Conservation (phyloP, 2,329 filamentous ascomycete genomes). For the Trichoderma cornu-damae region DNA sequence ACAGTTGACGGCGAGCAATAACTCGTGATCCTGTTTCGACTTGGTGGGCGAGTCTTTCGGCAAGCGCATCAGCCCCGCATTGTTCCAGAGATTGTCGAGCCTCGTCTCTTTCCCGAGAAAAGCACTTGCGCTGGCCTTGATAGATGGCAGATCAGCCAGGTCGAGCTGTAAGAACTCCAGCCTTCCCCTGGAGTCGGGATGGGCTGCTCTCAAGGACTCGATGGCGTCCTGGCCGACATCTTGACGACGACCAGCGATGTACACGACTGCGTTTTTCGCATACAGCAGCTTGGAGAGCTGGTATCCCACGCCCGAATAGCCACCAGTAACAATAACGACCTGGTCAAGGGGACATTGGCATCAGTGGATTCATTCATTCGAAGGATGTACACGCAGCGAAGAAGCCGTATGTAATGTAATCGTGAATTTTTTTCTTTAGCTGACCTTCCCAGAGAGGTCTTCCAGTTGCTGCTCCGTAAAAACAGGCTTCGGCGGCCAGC, state of each 20-base stretch:
- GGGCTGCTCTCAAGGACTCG: constrained; percentile 34
- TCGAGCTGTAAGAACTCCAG: constrained; percentile 45
- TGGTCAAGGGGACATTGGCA: constrained; percentile 12
- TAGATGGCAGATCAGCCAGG: constrained; percentile 35
- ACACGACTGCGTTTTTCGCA: constrained; percentile 49
- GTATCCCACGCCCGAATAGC: constrained; percentile 43
- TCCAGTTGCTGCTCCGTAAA: constrained; percentile 60
- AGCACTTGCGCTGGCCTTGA: constrained; percentile 30
- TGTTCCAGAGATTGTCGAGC: constrained; percentile 42
- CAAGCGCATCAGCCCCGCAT: constrained; percentile 41
- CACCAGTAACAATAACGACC: constrained; percentile 48
- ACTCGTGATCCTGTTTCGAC: constrained; percentile 25
- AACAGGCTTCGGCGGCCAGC: constrained; percentile 23
- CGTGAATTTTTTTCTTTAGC: too few relatives aligned
- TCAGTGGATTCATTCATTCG: background rate
- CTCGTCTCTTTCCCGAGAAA: constrained; percentile 30
- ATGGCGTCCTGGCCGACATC: constrained; percentile 45
- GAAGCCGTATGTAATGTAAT: background rate
- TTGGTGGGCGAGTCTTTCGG: constrained; percentile 29
- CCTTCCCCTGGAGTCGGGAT: constrained; percentile 35
- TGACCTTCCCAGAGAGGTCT: constrained; percentile 41
- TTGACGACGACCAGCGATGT: constrained; percentile 46
- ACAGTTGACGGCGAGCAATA: constrained; percentile 37
- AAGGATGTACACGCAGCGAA: too few relatives aligned
- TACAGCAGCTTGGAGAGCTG: constrained; percentile 52